phyloP scores from a whole-genome alignment of 805 yeast genomes.

The Yarrowia sp. region DNA sequence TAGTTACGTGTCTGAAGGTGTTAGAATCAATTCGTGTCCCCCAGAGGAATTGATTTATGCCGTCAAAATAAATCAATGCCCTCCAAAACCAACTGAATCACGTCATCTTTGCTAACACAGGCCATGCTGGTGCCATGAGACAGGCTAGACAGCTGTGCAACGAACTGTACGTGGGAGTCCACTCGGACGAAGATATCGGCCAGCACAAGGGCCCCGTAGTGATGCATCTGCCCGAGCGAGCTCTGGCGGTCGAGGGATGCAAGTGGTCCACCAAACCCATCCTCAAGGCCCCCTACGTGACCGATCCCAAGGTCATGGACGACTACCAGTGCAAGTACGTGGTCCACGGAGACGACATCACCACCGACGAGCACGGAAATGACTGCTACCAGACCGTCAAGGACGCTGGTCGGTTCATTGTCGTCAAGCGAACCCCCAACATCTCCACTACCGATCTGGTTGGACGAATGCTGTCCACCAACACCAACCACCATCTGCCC shows the following conservation, averaged over 20 bases:
- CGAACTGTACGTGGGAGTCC: conserved; percentile 85
- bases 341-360: conserved; percentile 98
- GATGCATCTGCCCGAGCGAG: conserved; percentile 80
- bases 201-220: conserved; percentile 93
- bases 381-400: conserved; percentile 89
- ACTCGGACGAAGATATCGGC: conserved; percentile 85
- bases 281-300: conserved; percentile 89
- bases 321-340: conserved; percentile 79
- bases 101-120: conserved; percentile 44
- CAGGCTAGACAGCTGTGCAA: conserved; percentile 88
- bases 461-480: conserved; percentile 76
- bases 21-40: too few relatives aligned
- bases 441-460: conserved; percentile 95
- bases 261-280: conserved; percentile 83
- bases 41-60: background rate
- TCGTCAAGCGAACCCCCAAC: conserved; percentile 93
- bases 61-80: background rate
- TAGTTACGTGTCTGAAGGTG: too few relatives aligned
- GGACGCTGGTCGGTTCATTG: conserved; percentile 81
- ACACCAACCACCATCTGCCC: conserved; percentile 64
- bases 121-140: conserved; percentile 93
- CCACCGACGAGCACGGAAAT: conserved; percentile 93
- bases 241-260: conserved; percentile 85
- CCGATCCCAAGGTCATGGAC: conserved; percentile 82
- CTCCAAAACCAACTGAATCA: too few relatives aligned